A percentile compares a stretch with the other conserved stretches of the same genome.
These are phyloP conservation scores for Fusarium coffeatum DNA, from an alignment of 2,329 filamentous ascomycete species.

Conservation along the genomic window DNA sequence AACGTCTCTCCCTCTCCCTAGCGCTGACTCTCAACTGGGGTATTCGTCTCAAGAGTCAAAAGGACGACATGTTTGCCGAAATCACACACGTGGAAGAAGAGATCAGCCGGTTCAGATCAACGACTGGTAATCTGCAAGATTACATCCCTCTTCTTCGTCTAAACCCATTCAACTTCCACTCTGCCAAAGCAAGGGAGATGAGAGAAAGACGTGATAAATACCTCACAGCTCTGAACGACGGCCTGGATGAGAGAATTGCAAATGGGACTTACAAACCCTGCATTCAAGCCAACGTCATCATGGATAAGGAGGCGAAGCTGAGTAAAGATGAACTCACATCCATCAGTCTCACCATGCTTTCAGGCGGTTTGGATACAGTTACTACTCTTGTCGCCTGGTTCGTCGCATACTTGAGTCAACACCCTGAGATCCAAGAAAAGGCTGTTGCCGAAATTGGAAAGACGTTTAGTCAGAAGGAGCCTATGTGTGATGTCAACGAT, in stretches of 20 bases:
- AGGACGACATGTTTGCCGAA: conserved; percentile 70
- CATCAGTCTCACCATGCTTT: conserved; percentile 76
- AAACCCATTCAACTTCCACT: conserved; percentile 71
- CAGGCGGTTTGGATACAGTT: conserved; percentile 74
- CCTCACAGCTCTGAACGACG: conserved; percentile 66
- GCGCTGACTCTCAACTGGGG: conserved; percentile 75
- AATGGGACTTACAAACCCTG: conserved; percentile 71
- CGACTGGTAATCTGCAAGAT: conserved; percentile 70
- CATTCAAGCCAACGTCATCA: conserved; percentile 74
- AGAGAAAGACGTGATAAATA: conserved; percentile 70
- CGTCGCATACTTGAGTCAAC: conserved; percentile 68
- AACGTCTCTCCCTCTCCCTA: conserved; percentile 71
- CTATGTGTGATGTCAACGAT: conserved; percentile 69
- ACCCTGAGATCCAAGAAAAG: conserved; percentile 71
- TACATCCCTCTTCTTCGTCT: conserved; percentile 69
- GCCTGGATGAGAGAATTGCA: conserved; percentile 69
- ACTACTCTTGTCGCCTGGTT: conserved; percentile 75
- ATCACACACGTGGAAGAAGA: conserved; percentile 72
- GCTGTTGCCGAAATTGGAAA: conserved; percentile 67
- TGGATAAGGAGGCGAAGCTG: conserved; percentile 71
- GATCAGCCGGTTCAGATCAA: conserved; percentile 68
- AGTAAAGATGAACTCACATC: conserved; percentile 72
- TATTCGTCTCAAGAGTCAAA: conserved; percentile 66
- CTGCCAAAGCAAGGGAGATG: conserved; percentile 69
- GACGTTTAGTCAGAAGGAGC: conserved; percentile 62